A percentile compares a stretch with the other conserved stretches of the same genome.
These are phyloP conservation scores for Rhizopus stolonifer DNA, from an alignment of 371 early-diverging fungal genomes.

Conservation along the genomic window DNA sequence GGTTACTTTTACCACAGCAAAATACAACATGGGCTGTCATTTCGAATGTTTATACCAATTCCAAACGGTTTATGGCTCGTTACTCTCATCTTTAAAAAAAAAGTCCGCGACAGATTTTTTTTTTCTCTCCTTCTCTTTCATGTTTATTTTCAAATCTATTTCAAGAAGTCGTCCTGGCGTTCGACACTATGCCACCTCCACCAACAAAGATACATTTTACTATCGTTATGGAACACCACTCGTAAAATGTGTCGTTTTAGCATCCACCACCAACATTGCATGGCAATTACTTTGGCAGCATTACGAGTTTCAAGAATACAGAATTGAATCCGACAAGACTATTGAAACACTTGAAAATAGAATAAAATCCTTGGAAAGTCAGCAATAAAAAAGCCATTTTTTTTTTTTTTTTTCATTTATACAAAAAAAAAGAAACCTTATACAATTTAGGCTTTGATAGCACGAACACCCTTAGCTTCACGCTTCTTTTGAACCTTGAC, in stretches of 20 bases:
- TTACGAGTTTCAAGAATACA: conserved; percentile 49
- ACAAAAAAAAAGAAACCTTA: no score
- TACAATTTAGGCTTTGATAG: conserved; percentile 30
- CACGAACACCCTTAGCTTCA: conserved; percentile 43
- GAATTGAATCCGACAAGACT: conserved; percentile 36
- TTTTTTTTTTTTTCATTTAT: conserved; percentile 3
- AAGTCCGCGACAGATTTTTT: no score
- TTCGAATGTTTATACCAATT: no score
- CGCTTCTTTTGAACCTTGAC: conserved; percentile 51
- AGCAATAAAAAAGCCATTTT: conserved; percentile 13
- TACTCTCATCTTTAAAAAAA: no score
- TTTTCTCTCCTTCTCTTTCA: background rate
- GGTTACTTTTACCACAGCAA: conserved; percentile 28
- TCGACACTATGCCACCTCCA: conserved; percentile 24
- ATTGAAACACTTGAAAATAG: conserved; percentile 34
- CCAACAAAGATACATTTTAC: conserved; percentile 29
- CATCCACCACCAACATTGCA: conserved; percentile 43
- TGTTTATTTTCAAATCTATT: background rate
- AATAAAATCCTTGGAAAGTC: conserved; percentile 40
- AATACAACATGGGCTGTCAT: no score
- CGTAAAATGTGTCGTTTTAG: conserved; percentile 45
- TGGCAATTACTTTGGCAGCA: conserved; percentile 48
- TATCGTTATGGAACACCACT: conserved; percentile 52
- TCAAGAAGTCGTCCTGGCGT: background rate
- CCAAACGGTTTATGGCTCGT: no score